Evolutionary conservation across 1,284 basidiomycete genomes (phyloP).

Genomic region (Puccinia coronata): DNA sequence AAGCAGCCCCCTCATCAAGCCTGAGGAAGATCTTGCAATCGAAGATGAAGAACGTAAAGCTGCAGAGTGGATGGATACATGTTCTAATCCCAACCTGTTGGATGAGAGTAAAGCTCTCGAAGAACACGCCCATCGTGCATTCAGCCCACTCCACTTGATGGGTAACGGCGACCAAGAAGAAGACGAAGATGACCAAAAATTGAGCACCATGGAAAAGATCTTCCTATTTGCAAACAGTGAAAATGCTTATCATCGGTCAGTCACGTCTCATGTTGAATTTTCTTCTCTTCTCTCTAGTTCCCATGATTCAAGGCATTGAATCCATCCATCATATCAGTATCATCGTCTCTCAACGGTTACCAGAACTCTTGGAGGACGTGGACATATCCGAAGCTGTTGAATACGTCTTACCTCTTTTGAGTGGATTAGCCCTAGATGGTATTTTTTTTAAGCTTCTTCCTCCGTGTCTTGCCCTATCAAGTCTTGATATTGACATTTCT

Average conservation of each 20-base stretch:
- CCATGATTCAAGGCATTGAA: not conserved
- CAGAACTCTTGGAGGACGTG: slow-evolving; percentile 46
- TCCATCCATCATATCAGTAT: slow-evolving; percentile 7
- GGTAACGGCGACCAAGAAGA: slow-evolving; percentile 4
- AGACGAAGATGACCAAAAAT: slow-evolving; percentile 24
- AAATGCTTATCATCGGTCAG: slow-evolving; percentile 43
- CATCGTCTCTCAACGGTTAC: slow-evolving; percentile 44
- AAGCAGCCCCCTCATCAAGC: slow-evolving; percentile 6
- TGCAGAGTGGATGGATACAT: slow-evolving; percentile 31
- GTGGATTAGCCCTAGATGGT: slow-evolving; percentile 43
- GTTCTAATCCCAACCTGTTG: not conserved
- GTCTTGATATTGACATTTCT: not conserved
- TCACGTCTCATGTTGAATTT: not conserved
- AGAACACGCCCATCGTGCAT: not conserved
- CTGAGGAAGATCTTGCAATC: slow-evolving; percentile 12
- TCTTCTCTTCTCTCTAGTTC: not conserved
- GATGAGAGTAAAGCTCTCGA: not conserved
- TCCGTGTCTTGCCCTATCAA: not conserved
- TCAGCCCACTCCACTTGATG: slow-evolving; percentile 16
- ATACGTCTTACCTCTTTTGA: slow-evolving; percentile 46
- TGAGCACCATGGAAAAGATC: slow-evolving; percentile 49
- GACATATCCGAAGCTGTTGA: slow-evolving; percentile 48
- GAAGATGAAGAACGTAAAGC: slow-evolving; percentile 48
- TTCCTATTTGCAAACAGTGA: slow-evolving; percentile 47
- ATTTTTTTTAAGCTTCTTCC: not conserved